phyloP scores from a whole-genome alignment of 208 protist genomes.

The Trypanosoma melophagium region DNA sequence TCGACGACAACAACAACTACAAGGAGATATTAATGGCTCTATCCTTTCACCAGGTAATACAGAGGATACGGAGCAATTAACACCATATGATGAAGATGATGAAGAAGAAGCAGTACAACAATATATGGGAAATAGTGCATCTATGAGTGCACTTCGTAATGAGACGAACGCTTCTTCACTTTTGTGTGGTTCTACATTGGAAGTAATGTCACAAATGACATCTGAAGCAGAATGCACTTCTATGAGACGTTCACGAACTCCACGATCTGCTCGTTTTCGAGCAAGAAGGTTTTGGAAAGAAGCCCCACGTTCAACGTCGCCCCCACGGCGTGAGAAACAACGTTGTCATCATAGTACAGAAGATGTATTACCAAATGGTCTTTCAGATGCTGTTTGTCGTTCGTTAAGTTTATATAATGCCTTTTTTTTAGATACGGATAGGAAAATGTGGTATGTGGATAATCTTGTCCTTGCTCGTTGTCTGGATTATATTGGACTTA shows the following conservation, averaged over 20 bases:
- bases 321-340: background rate
- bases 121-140: slow-evolving; percentile 37
- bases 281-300: background rate
- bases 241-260: background rate
- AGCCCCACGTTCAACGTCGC: background rate
- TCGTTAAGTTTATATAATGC: slow-evolving; percentile 64
- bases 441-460: slow-evolving; percentile 63
- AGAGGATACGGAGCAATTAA: background rate
- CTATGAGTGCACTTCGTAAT: background rate
- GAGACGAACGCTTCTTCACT: too few species aligned
- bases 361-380: background rate
- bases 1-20: background rate
- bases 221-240: slow-evolving; percentile 3
- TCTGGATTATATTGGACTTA: slow-evolving; percentile 70
- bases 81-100: slow-evolving; percentile 51
- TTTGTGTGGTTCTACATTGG: background rate
- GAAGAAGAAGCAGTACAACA: slow-evolving; percentile 63
- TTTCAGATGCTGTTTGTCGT: slow-evolving; percentile 13
- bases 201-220: slow-evolving; percentile 9
- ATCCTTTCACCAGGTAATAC: background rate
- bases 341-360: background rate
- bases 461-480: slow-evolving; percentile 69
- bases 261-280: background rate
- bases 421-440: slow-evolving; percentile 56
- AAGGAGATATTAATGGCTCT: background rate